phyloP scores from a whole-genome alignment of 805 yeast species.

The Hanseniaspora pseudoguilliermondii region DNA sequence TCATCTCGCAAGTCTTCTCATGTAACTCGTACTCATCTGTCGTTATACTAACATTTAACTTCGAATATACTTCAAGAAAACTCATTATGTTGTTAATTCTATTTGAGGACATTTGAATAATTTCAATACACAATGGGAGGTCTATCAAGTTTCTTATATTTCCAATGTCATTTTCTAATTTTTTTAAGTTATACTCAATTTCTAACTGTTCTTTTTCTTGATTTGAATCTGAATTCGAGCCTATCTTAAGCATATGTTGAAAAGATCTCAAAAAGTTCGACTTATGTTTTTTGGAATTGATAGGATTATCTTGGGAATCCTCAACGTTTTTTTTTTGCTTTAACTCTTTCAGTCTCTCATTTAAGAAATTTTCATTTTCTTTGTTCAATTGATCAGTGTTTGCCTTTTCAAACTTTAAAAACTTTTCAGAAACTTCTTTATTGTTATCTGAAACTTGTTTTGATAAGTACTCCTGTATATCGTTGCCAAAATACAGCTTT shows the following conservation, averaged over 20 bases:
- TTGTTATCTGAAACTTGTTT: slow-evolving; percentile 12
- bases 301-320: slow-evolving; percentile 22
- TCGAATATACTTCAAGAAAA: slow-evolving; percentile 27
- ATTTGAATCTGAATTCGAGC: slow-evolving; percentile 21
- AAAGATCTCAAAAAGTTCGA: slow-evolving; percentile 52
- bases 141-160: slow-evolving; percentile 66
- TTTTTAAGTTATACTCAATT: slow-evolving; percentile 67
- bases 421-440: slow-evolving; percentile 3
- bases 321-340: slow-evolving; percentile 24
- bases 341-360: slow-evolving; percentile 25
- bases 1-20: slow-evolving; percentile 34
- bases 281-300: slow-evolving; percentile 26
- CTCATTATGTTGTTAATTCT: slow-evolving; percentile 46
- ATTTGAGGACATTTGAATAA: slow-evolving; percentile 55
- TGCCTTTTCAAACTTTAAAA: slow-evolving; percentile 4
- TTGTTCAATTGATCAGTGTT: slow-evolving; percentile 13
- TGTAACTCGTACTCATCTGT: background rate
- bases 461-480: slow-evolving; percentile 15
- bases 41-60: slow-evolving; percentile 21
- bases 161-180: slow-evolving; percentile 60
- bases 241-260: slow-evolving; percentile 44
- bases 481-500: slow-evolving; percentile 3
- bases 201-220: slow-evolving; percentile 32
- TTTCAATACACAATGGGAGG: slow-evolving; percentile 61
- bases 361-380: slow-evolving; percentile 15